Base-by-base conservation (phyloP, 768 basidiomycete genomes). In the Tricholoma bakamatsutake region DNA sequence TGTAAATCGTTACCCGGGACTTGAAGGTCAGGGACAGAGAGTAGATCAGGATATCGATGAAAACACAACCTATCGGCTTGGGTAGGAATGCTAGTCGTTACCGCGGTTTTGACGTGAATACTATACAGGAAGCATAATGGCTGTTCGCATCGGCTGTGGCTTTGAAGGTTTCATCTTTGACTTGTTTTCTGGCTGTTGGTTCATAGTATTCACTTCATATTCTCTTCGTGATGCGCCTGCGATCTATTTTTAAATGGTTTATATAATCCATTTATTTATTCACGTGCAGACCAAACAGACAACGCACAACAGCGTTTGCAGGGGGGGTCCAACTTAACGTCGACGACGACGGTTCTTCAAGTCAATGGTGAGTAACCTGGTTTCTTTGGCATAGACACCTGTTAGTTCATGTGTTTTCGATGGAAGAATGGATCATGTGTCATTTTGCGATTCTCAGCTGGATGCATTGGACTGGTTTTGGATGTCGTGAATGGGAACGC, bases 301-400 rank as follows among this genome's bases (percentile, higher is more conserved):
- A 72, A 77, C 74, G 72, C 75, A 58, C 43, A 52, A 48, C 18
- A 21, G 39, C 61, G 63, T 62, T 66, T 56, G 56, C 52, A 55
- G 48, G 58, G 53, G 53, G 56, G 54, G 61, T 55, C 61, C 54
- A 55, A 60, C 68, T 69, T 72, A 70, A 65, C 71, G 73, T 64
- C 73, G 71, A 74, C 71, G 73, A 65, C 73, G 71, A 74, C 73
- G 71, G 73, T 73, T 72, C 66, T 56, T 60, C 66, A 65, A 66
- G 62, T 72, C 59, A 66, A 77, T 77, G 76, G 76, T 77, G 69
- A 74, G 76, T 67, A 50, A 52, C 57, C 46, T 52, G 59, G 56
- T 33, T 35, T 52, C 35, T 53, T 57, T n/a, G n/a, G 31, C 24
- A 39, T 30, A 40, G 43, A 24, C 15, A 45, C 27, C 50, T 52